A percentile compares a stretch with the other conserved stretches of the same genome.
phyloP scores from a whole-genome alignment of 164 flowering plant species.

The Vitis vinifera region ASM3070453v1 NC_081814.1:3462501-3463000 shows the following conservation, averaged over 20 bases:
- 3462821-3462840: conserved; percentile 31
- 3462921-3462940: conserved; percentile 1
- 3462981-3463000: not conserved
- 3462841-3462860: conserved; percentile 12
- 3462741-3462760: conserved; percentile 16
- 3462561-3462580: conserved; percentile 4
- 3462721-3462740: not conserved
- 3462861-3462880: not conserved
- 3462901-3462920: not conserved
- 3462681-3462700: conserved; percentile 6
- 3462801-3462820: conserved; percentile 16
- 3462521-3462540: too few relatives aligned
- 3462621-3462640: conserved; percentile 27
- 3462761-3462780: not conserved
- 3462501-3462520: too few relatives aligned
- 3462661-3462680: conserved; percentile 21
- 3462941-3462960: not conserved
- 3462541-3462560: not conserved
- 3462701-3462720: conserved; percentile 24
- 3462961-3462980: conserved; percentile 9
- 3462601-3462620: conserved; percentile 24
- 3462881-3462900: not conserved
- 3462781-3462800: conserved; percentile 24
- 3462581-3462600: conserved; percentile 17
- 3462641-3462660: conserved; percentile 16